These are phyloP conservation scores for Pelargonium cotyledonis DNA, from an alignment of 441 rosid species.

Conservation along the genomic window DNA sequence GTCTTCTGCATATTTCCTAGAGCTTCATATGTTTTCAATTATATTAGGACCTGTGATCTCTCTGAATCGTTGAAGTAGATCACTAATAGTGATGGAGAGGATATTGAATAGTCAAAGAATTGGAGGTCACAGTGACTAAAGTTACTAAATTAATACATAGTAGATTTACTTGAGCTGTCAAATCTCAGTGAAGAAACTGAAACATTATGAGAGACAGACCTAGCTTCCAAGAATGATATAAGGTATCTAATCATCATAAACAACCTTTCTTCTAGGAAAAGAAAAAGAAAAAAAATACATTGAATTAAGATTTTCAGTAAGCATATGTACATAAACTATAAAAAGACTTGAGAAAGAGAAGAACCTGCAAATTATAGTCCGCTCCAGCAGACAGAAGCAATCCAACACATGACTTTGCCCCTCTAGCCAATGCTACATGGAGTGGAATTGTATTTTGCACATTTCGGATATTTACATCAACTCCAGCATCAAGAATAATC, in stretches of 20 bases:
- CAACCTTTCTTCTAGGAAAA: not conserved
- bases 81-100: not conserved
- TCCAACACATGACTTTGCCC: constrained; percentile 86
- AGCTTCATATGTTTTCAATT: constrained; percentile 1
- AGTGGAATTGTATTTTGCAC: constrained; percentile 85
- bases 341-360: constrained; percentile 4
- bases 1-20: not conserved
- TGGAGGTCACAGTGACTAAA: not conserved
- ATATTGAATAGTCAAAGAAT: not conserved
- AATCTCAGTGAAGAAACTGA: not conserved
- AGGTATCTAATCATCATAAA: not conserved
- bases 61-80: not conserved
- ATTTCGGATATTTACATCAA: constrained; percentile 84
- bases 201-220: not conserved
- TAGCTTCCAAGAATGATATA: not conserved
- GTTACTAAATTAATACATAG: not conserved
- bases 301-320: constrained; percentile 6
- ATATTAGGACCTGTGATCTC: not conserved
- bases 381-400: constrained; percentile 86
- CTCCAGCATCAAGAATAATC: constrained; percentile 98
- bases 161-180: not conserved
- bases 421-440: constrained; percentile 94
- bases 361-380: constrained; percentile 86
- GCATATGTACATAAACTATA: constrained; percentile 11
- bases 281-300: not conserved